Percentiles rank a stretch among this genome's conserved stretches.
Evolutionary conservation across 148 eudicot species (phyloP).

Genomic region (Drosera capensis): DNA sequence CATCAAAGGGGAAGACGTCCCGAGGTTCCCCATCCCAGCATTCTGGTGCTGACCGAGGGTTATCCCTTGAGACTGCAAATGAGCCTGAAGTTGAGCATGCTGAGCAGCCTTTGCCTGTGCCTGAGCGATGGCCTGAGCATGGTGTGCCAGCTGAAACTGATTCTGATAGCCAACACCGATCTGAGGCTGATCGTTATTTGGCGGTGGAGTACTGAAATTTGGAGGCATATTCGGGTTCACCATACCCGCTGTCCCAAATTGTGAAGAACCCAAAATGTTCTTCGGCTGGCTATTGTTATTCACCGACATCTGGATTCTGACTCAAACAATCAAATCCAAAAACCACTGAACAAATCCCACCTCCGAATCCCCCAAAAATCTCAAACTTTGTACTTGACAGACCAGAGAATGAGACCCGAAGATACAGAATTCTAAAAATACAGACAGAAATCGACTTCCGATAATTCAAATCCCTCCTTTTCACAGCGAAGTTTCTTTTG

Average conservation of each 20-base stretch:
- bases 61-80: slow-evolving; percentile 59
- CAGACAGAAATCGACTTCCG: too few relatives aligned
- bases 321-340: slow-evolving; percentile 5
- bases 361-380: too few relatives aligned
- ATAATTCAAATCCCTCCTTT: too few relatives aligned
- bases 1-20: slow-evolving; percentile 24
- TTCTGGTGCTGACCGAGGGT: slow-evolving; percentile 34
- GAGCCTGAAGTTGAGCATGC: slow-evolving; percentile 50
- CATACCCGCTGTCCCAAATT: slow-evolving; percentile 46
- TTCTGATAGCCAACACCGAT: slow-evolving; percentile 41
- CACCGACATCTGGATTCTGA: slow-evolving; percentile 33
- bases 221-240: slow-evolving; percentile 37
- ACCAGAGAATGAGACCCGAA: too few relatives aligned
- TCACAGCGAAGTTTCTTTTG: too few relatives aligned
- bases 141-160: slow-evolving; percentile 59
- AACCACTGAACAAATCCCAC: not conserved
- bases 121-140: slow-evolving; percentile 30
- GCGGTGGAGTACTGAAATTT: slow-evolving; percentile 30
- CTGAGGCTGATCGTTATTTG: slow-evolving; percentile 35
- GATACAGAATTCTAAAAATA: too few relatives aligned
- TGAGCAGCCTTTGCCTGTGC: slow-evolving; percentile 25
- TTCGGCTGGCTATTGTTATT: slow-evolving; percentile 51
- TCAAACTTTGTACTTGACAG: too few relatives aligned
- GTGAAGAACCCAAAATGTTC: slow-evolving; percentile 45
- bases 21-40: slow-evolving; percentile 31